phyloP scores from a whole-genome alignment of 148 eudicot genomes.

The Beta vulgaris region DNA sequence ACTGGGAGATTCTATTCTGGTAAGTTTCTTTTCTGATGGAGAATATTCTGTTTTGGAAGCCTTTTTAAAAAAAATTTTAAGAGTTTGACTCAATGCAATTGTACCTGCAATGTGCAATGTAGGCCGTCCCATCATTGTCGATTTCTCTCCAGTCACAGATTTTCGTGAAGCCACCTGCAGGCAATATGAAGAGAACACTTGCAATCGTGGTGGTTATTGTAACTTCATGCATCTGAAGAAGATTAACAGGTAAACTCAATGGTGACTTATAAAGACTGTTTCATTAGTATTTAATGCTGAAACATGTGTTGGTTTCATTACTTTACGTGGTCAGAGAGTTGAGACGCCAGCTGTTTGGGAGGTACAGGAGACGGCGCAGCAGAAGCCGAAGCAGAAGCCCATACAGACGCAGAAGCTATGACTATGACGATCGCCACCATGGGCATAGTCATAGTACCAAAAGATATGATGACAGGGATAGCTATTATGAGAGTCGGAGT shows the following conservation, averaged over 20 bases:
- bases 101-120: slow-evolving; percentile 5
- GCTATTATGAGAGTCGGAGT: slow-evolving; percentile 62
- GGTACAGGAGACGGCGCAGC: slow-evolving; percentile 53
- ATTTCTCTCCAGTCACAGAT: slow-evolving; percentile 96
- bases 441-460: slow-evolving; percentile 60
- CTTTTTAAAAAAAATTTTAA: not conserved
- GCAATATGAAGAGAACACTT: slow-evolving; percentile 87
- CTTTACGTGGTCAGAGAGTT: slow-evolving; percentile 43
- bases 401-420: slow-evolving; percentile 70
- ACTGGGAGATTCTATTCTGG: slow-evolving; percentile 91
- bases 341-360: slow-evolving; percentile 71
- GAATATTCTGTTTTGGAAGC: not conserved
- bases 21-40: slow-evolving; percentile 12
- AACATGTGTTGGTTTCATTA: not conserved
- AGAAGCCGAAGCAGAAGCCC: slow-evolving; percentile 74
- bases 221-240: slow-evolving; percentile 93
- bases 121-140: slow-evolving; percentile 94
- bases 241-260: slow-evolving; percentile 55
- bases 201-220: slow-evolving; percentile 97
- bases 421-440: slow-evolving; percentile 72
- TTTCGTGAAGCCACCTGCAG: slow-evolving; percentile 98
- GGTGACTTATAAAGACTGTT: not conserved
- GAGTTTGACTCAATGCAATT: not conserved
- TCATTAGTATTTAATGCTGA: not conserved
- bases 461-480: slow-evolving; percentile 71